A percentile compares a stretch with the other conserved stretches of the same genome.
Evolutionary conservation across 768 basidiomycete species (phyloP).

Genomic region (Russula abietina): DNA sequence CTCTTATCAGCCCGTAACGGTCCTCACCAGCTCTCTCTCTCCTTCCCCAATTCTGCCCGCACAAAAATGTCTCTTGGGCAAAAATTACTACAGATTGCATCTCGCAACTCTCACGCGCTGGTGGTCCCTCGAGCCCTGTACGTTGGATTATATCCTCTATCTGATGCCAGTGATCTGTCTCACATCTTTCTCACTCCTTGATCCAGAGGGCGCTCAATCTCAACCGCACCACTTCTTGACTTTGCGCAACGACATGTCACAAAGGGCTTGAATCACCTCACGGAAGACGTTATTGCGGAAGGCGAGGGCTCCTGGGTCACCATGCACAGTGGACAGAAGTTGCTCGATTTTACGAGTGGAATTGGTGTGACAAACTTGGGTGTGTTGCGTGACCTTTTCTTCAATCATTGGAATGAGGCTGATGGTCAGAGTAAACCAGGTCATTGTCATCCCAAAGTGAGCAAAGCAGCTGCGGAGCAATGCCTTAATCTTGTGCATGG

Average conservation of each 20-base stretch:
- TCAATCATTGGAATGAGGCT: background rate
- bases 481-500: slow-evolving; percentile 73
- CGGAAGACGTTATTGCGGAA: slow-evolving; percentile 17
- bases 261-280: slow-evolving; percentile 14
- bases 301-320: slow-evolving; percentile 25
- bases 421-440: slow-evolving; percentile 39
- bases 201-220: slow-evolving; percentile 12
- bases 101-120: background rate
- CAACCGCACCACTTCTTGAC: slow-evolving; percentile 13
- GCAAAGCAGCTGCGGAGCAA: slow-evolving; percentile 84
- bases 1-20: background rate
- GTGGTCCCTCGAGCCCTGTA: background rate
- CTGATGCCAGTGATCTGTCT: background rate
- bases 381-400: background rate
- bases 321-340: slow-evolving; percentile 17
- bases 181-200: background rate
- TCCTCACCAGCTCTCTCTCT: background rate
- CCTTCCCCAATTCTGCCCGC: background rate
- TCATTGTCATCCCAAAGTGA: slow-evolving; percentile 83
- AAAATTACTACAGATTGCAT: background rate
- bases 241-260: slow-evolving; percentile 21
- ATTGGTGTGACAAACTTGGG: slow-evolving; percentile 25
- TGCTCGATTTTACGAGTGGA: slow-evolving; percentile 25
- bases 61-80: slow-evolving; percentile 6
- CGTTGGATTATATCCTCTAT: background rate